Evolutionary conservation across 2,329 filamentous ascomycete species (phyloP), one percentile per base, ranked within the genome.

Genomic region (Apiospora rasikravindrae): DNA sequence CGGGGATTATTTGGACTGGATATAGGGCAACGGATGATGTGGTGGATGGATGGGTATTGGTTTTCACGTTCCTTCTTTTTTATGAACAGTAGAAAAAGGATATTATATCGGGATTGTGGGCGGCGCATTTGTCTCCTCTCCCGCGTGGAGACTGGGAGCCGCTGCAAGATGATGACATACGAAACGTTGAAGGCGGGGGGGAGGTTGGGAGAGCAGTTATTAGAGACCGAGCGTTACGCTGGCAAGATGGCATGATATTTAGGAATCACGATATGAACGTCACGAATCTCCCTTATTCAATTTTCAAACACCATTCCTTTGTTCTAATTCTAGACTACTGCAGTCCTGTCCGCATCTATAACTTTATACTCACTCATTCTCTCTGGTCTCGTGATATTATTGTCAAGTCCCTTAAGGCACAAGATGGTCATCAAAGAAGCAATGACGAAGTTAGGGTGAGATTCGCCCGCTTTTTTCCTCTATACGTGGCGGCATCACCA

Each of bases 81-180:
- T 64, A 22, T 13, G 11, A 4, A 10, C 22, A 64, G 19, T 24
- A 64, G 33, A 64, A 8, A 40, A 61, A 64, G 57, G 22, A n/a
- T 19, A 64, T 40, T 2, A 29, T 37, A 61, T 61, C 53, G 53
- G 29, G 19, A 37, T 37, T 61, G 14, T 61, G 33, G 33, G 57
- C 57, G 22, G 57, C 57, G 33, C 37, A 19, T 57, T 29, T 22
- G 13, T 10, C 24, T 14, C 51, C 14, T 22, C 29, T 61, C 53
- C 29, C 29, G 29, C 53, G 29, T 37, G 57, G 57, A 29, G 57
- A 24, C 33, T n/a, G 57, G 29, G 29, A 10, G 11, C 29, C 29
- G 57, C 57, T 40, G 57, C 57, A 64, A n/a, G 57, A 64, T 64
- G 57, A 64, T 64, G 57, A 64, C 57, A 64, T 64, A 33, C 26